Conservation (phyloP, 768 basidiomycete genomes). For the Xanthoconium stramineum region DNA sequence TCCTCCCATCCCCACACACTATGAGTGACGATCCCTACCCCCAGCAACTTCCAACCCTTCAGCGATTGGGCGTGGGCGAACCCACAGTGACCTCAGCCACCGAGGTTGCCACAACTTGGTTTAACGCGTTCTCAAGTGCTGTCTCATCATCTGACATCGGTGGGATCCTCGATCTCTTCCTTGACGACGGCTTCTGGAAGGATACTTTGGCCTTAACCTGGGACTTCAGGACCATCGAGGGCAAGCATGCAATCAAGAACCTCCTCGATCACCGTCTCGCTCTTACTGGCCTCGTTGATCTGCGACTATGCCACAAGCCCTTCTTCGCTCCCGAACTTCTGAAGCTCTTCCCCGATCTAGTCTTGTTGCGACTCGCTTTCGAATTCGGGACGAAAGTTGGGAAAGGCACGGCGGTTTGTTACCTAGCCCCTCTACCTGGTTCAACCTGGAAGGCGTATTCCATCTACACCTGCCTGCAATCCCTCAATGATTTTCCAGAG, state of each 20-base stretch:
- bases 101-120: slow-evolving; percentile 26
- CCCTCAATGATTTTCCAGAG: slow-evolving; percentile 55
- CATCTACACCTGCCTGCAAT: slow-evolving; percentile 59
- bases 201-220: slow-evolving; percentile 53
- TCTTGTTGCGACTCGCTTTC: slow-evolving; percentile 55
- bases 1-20: neutral
- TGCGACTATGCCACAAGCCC: slow-evolving; percentile 13
- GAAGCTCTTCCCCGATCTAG: slow-evolving; percentile 49
- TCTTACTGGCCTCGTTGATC: slow-evolving; percentile 17
- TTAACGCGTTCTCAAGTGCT: slow-evolving; percentile 22
- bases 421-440: slow-evolving; percentile 46
- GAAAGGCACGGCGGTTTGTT: slow-evolving; percentile 48
- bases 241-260: slow-evolving; percentile 33
- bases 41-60: slow-evolving; percentile 30
- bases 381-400: slow-evolving; percentile 52
- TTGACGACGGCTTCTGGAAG: slow-evolving; percentile 43
- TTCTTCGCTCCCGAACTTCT: slow-evolving; percentile 33
- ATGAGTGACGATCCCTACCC: slow-evolving; percentile 23
- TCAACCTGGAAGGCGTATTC: slow-evolving; percentile 57
- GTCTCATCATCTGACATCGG: slow-evolving; percentile 15
- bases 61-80: slow-evolving; percentile 22
- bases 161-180: slow-evolving; percentile 26
- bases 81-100: slow-evolving; percentile 18
- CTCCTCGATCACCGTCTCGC: slow-evolving; percentile 37
- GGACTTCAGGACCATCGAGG: slow-evolving; percentile 51